Percentiles rank a stretch among this genome's conserved stretches.
Evolutionary conservation across 2,329 filamentous ascomycete genomes (phyloP).

Genomic region (Fonsecaea nubica): DNA sequence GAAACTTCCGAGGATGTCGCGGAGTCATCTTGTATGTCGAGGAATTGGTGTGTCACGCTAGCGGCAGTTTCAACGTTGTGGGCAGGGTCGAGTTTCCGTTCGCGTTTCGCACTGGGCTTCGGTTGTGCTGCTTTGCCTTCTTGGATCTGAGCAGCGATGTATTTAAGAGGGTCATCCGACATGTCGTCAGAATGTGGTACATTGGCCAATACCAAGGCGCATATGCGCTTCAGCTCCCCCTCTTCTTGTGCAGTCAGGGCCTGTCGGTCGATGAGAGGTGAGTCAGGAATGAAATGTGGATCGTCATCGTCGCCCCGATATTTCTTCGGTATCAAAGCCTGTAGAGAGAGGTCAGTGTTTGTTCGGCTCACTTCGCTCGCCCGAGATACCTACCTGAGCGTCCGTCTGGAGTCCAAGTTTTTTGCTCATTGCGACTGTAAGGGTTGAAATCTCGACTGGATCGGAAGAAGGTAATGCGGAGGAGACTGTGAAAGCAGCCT

Average conservation of each 20-base stretch:
- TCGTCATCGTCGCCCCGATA: conserved; percentile 46
- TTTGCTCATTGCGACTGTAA: conserved; percentile 14
- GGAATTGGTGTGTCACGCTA: conserved; percentile 34
- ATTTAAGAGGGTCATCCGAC: conserved; percentile 39
- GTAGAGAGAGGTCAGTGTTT: conserved; percentile 5
- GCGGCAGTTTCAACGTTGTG: conserved; percentile 17
- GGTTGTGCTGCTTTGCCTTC: conserved; percentile 41
- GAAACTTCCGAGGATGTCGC: conserved; percentile 36
- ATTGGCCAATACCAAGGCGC: conserved; percentile 40
- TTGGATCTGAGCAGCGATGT: conserved; percentile 44
- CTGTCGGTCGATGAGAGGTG: conserved; percentile 47
- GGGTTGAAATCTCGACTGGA: neutral
- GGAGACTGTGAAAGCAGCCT: neutral
- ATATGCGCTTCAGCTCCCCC: conserved; percentile 46
- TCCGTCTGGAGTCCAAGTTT: conserved; percentile 25
- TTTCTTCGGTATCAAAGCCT: conserved; percentile 41
- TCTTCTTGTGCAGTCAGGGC: conserved; percentile 45
- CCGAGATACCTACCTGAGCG: conserved; percentile 19
- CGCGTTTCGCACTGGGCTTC: conserved; percentile 37
- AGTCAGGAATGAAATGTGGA: conserved; percentile 43
- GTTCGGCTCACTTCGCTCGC: neutral
- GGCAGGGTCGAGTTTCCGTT: conserved; percentile 32
- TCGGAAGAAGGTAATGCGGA: neutral
- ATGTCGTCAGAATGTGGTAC: conserved; percentile 41
- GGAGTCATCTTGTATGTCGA: conserved; percentile 30